Base-by-base conservation (phyloP, 2,329 filamentous ascomycete species). In the Colletotrichum cordylinicola region DNA sequence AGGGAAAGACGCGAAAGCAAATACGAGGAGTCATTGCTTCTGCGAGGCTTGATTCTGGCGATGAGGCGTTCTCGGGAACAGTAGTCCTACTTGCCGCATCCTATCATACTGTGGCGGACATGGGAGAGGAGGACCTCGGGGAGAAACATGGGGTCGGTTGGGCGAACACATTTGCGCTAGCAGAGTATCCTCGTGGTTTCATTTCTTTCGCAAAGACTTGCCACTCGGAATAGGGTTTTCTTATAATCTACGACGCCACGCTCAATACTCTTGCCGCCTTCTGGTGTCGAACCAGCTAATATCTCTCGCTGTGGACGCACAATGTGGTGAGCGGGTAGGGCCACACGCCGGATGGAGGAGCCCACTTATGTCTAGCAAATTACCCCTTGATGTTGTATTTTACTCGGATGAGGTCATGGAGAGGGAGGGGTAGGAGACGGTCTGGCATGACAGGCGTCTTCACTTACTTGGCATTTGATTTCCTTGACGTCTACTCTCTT, bases 401-500 rank as follows among this genome's bases (percentile, higher is more conserved):
- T 85, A 85, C 81, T 80, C 78, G 80, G 80, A 75, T 73, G 73
- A 39, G 73, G 70, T 68, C 70, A 65, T 12, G 43, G 69, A 58
- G 70, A 73, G 21, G 62, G 73, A 73, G 64, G 80, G 70, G 73
- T 73, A 35, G 73, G 62, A 68, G 70, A 79, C 80, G 81, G 81
- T 82, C 80, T 80, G 77, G 77, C 78, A 79, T 82, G 79, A 61
- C 73, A 77, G 78, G 79, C 78, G 76, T 79, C 79, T 79, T 78
- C 77, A 80, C 79, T 84, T 83, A 83, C 82, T 83, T 85, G 85
- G 83, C 81, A 80, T 79, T 83, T 84, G 81, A 82, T 85, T 84
- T 84, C 79, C 80, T 80, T 82, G 80, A 82, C 74, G 79, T 81
- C 81, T 77, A 52, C 60, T 72, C 39, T 55, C 69, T 67, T 74